Conservation (phyloP, 78 protist species). For the Acrasis kona region DNA sequence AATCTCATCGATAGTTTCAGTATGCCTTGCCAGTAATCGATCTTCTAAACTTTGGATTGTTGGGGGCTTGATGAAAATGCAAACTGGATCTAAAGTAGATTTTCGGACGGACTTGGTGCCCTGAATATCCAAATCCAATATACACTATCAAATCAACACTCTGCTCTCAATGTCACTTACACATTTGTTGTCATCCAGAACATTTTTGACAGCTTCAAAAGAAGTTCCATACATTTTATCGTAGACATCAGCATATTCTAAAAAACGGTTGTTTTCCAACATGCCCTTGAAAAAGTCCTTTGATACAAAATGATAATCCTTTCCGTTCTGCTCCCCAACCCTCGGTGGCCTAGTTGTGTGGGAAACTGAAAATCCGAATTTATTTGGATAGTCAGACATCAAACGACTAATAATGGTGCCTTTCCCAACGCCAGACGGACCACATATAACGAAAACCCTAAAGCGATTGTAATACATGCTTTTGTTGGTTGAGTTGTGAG, state of each 20-base stretch:
- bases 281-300: neutral
- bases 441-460: conserved; percentile 24
- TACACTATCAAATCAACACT: no score
- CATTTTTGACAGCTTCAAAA: conserved; percentile 15
- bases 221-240: conserved; percentile 66
- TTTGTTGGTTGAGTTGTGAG: no score
- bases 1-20: conserved; percentile 72
- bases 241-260: conserved; percentile 45
- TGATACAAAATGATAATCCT: conserved; percentile 35
- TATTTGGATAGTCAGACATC: conserved; percentile 21
- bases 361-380: conserved; percentile 52
- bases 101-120: conserved; percentile 19
- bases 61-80: conserved; percentile 65
- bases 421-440: conserved; percentile 74
- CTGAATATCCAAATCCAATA: no score
- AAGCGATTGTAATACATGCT: no score
- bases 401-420: conserved; percentile 39
- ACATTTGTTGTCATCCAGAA: conserved; percentile 30
- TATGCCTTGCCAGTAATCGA: conserved; percentile 54
- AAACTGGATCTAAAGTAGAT: no score
- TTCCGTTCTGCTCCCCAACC: conserved; percentile 60
- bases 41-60: conserved; percentile 45
- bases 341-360: conserved; percentile 66
- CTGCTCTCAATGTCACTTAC: conserved; percentile 80
- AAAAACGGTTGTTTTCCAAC: conserved; percentile 24